These are phyloP conservation scores for Dioscorea zingiberensis DNA, from an alignment of 106 monocot species.

Conservation along the genomic window DNA sequence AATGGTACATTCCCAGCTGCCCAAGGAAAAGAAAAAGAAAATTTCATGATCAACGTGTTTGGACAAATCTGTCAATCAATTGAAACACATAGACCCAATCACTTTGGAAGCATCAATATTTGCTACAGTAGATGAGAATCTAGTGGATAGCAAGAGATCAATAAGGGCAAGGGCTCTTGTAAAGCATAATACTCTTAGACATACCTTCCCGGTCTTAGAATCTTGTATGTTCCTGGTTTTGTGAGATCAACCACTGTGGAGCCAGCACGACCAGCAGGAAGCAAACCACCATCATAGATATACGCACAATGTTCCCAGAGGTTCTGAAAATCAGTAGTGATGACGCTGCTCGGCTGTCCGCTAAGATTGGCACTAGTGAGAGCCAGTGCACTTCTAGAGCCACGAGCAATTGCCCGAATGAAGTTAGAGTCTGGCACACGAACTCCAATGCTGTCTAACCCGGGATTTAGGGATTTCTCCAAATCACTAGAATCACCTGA, in stretches of 20 bases:
- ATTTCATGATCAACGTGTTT: too few relatives aligned
- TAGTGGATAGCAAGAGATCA: too few relatives aligned
- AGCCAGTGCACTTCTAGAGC: slow-evolving; percentile 79
- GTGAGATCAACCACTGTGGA: slow-evolving; percentile 89
- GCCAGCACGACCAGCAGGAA: slow-evolving; percentile 78
- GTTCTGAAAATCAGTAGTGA: slow-evolving; percentile 64
- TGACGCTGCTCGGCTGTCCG: slow-evolving; percentile 75
- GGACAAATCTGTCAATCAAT: too few relatives aligned
- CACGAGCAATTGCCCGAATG: slow-evolving; percentile 60
- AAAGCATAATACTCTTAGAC: not conserved
- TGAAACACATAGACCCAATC: too few relatives aligned
- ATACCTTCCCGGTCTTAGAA: slow-evolving; percentile 84
- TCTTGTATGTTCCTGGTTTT: slow-evolving; percentile 47
- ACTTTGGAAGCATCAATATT: too few relatives aligned
- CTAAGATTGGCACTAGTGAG: slow-evolving; percentile 94
- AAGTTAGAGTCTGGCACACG: slow-evolving; percentile 81
- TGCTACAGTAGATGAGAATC: too few relatives aligned
- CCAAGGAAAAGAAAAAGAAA: too few relatives aligned
- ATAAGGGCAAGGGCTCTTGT: too few relatives aligned
- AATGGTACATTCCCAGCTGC: too few relatives aligned
- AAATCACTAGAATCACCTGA: slow-evolving; percentile 71
- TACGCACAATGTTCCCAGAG: slow-evolving; percentile 70
- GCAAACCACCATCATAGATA: slow-evolving; percentile 81
- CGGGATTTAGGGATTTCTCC: slow-evolving; percentile 82
- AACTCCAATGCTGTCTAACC: slow-evolving; percentile 80